Conservation (phyloP, 75 land plant species). For the Selaginella tamariscina region DNA sequence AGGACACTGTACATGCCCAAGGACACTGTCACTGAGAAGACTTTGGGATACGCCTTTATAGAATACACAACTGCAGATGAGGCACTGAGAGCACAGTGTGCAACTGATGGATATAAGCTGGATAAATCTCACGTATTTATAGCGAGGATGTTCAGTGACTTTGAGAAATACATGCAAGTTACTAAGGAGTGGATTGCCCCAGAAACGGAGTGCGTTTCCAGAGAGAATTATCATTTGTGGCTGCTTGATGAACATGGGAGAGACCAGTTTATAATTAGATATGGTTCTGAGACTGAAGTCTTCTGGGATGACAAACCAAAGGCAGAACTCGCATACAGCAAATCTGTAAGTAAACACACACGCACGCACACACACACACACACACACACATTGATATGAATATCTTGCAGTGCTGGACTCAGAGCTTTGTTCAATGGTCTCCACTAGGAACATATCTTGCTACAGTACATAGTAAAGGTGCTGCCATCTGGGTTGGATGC, state of each 20-base stretch:
- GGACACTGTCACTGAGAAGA: conserved; percentile 51
- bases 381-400: neutral
- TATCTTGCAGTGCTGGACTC: conserved; percentile 68
- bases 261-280: conserved; percentile 82
- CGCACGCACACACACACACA: no score
- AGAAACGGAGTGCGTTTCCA: conserved; percentile 57
- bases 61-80: conserved; percentile 66
- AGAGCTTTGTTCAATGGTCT: conserved; percentile 91
- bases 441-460: conserved; percentile 86
- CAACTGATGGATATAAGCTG: conserved; percentile 73
- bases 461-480: conserved; percentile 88
- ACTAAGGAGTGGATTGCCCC: conserved; percentile 79
- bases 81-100: conserved; percentile 79
- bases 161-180: conserved; percentile 81
- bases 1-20: conserved; percentile 74
- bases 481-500: conserved; percentile 86
- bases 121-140: conserved; percentile 76
- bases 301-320: conserved; percentile 73
- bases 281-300: conserved; percentile 70
- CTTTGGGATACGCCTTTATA: conserved; percentile 72
- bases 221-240: conserved; percentile 77
- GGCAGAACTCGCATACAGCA: conserved; percentile 68
- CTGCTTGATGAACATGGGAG: conserved; percentile 79
- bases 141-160: conserved; percentile 79
- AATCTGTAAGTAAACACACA: no score